These are phyloP conservation scores for Aspergillus coremiiformis DNA, from an alignment of 495 filamentous ascomycete genomes.

Conservation along the genomic window DNA sequence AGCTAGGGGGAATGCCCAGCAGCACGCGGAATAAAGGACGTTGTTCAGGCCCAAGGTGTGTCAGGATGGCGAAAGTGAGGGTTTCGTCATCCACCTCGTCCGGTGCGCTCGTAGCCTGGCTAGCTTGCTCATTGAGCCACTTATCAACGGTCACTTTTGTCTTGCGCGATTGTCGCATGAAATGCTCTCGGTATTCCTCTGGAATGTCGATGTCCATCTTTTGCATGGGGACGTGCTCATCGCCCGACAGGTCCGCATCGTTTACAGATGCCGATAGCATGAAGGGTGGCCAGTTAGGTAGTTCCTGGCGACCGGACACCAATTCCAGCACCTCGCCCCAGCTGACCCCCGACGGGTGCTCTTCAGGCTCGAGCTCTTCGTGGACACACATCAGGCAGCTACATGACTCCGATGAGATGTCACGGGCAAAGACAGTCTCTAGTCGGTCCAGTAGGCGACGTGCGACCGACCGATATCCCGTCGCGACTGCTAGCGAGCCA, in stretches of 20 bases:
- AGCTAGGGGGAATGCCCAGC: constrained; percentile 55
- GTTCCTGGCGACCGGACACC: constrained; percentile 75
- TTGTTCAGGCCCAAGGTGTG: constrained; percentile 69
- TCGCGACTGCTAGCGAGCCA: constrained; percentile 90
- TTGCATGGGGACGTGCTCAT: constrained; percentile 58
- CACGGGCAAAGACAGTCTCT: constrained; percentile 86
- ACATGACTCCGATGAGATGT: constrained; percentile 78
- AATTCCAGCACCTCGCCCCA: constrained; percentile 96
- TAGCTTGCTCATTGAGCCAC: constrained; percentile 75
- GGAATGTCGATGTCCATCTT: constrained; percentile 88
- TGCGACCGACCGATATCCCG: constrained; percentile 91
- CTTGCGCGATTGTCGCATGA: constrained; percentile 78
- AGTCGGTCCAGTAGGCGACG: constrained; percentile 85
- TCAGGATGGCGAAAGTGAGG: constrained; percentile 84
- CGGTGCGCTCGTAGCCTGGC: constrained; percentile 61
- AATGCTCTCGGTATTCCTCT: constrained; percentile 83
- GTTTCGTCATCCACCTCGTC: constrained; percentile 90
- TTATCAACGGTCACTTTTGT: constrained; percentile 74
- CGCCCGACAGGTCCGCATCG: constrained; percentile 48
- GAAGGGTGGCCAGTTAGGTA: constrained; percentile 85
- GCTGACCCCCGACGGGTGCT: constrained; percentile 64
- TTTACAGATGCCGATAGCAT: constrained; percentile 48
- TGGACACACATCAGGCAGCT: constrained; percentile 71
- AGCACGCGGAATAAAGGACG: constrained; percentile 72
- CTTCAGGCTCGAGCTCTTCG: constrained; percentile 38